Percentiles rank a stretch among this genome's conserved stretches.
These are phyloP conservation scores for Myxozyma sirexii DNA, from an alignment of 805 yeast species.

Conservation along the genomic window DNA sequence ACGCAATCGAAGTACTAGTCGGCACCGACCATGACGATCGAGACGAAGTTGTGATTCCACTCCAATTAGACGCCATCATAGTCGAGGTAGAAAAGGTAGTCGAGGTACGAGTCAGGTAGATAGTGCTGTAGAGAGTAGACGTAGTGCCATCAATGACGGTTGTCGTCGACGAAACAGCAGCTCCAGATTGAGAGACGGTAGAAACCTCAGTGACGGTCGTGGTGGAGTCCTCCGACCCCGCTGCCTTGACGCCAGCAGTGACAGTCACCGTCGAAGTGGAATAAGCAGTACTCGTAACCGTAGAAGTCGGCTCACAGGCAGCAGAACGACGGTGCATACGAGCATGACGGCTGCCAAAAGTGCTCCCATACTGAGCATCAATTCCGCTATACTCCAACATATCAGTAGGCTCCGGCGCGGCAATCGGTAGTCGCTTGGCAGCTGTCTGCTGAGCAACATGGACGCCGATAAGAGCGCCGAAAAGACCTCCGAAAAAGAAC, in stretches of 20 bases:
- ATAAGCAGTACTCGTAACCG: neutral
- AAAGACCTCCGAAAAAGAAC: constrained; percentile 6
- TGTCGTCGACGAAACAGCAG: neutral
- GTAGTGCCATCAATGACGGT: constrained; percentile 4
- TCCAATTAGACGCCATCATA: constrained; percentile 1
- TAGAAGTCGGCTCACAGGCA: constrained; percentile 6
- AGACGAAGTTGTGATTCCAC: neutral
- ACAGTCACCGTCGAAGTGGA: constrained; percentile 1
- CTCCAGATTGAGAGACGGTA: neutral
- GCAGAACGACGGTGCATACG: constrained; percentile 12
- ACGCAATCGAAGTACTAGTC: neutral
- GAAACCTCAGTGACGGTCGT: neutral
- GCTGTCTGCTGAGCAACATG: constrained; percentile 4
- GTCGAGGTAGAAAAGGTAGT: neutral
- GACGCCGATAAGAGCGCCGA: constrained; percentile 7
- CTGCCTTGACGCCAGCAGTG: neutral
- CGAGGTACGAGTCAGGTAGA: constrained; percentile 4
- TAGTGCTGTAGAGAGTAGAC: constrained; percentile 4
- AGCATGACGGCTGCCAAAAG: constrained; percentile 3
- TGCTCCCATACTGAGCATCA: neutral
- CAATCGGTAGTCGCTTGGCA: neutral
- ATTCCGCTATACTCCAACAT: neutral
- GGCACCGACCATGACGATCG: neutral
- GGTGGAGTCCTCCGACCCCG: neutral
- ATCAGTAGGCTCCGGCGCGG: neutral